Evolutionary conservation across 1,139 yeast species (phyloP).

Genomic region (Blastobotrys illinoisensis): DNA sequence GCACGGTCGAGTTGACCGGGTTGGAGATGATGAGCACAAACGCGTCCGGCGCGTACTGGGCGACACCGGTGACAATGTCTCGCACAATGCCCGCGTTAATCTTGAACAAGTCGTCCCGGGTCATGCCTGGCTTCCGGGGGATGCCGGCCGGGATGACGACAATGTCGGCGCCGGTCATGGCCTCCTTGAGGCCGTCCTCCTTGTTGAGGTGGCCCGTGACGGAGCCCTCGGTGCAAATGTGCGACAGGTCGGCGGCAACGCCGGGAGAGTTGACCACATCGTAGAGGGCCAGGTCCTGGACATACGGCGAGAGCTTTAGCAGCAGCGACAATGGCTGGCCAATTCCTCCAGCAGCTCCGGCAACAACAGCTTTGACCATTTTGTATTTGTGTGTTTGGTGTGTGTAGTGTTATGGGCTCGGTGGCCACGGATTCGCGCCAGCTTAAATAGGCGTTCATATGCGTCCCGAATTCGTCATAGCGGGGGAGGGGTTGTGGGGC

Average conservation of each 20-base stretch:
- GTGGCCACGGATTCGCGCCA: background rate
- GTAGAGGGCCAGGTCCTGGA: constrained; percentile 78
- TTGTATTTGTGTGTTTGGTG: background rate
- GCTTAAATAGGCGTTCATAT: background rate
- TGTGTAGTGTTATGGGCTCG: background rate
- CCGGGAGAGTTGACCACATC: constrained; percentile 95
- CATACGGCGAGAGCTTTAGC: constrained; percentile 80
- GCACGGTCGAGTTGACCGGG: constrained; percentile 98
- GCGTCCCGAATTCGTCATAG: background rate
- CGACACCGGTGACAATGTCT: constrained; percentile 84
- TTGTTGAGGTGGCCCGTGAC: constrained; percentile 83
- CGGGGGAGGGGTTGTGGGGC: background rate
- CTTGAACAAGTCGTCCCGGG: constrained; percentile 90
- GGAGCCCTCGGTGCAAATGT: constrained; percentile 82
- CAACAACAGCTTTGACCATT: constrained; percentile 60
- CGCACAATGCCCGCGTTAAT: constrained; percentile 95
- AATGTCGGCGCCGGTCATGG: constrained; percentile 77
- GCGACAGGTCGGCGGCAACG: constrained; percentile 94
- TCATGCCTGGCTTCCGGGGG: constrained; percentile 99
- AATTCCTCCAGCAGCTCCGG: constrained; percentile 98
- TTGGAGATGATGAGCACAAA: constrained; percentile 84
- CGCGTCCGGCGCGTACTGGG: constrained; percentile 83
- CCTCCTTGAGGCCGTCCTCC: constrained; percentile 69
- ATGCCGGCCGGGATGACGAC: constrained; percentile 98
- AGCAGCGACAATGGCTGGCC: constrained; percentile 95